Base-by-base conservation (phyloP, 768 basidiomycete species). In the Cystofilobasidium capitatum region DNA sequence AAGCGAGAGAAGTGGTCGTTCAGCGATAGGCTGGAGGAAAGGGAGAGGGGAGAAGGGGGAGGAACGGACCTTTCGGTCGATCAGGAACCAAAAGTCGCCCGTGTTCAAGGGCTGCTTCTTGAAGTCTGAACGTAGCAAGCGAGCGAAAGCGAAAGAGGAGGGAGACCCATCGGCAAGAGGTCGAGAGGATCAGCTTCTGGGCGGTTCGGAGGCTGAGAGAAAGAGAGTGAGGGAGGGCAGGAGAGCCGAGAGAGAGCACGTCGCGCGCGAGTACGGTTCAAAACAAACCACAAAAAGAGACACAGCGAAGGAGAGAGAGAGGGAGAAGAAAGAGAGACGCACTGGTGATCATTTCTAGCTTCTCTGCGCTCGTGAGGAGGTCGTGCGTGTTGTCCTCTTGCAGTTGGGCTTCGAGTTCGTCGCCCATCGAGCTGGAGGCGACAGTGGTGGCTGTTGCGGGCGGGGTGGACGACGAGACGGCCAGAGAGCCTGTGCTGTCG, bases 31-130 rank as follows among this genome's bases (percentile, higher is more conserved):
- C 6, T 1, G 36, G 10, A 33, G 20, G 17, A 26, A 17, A 8
- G 37, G 8, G 26, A 36, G 26, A 14, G 5, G 5, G 33, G 51
- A 33, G 22, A 16, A 9, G 31, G 16, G 31, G 9, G 13, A 7
- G 0, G 47, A 5, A 35, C 58, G 10, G 14, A 69, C 68, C 39
- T 51, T 58, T 47, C 68, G 62, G 26, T 69, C 68, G 22, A 69
- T 24, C 13, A 69, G 58, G 35, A 22, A 69, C 68, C 68, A 69
- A 8, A 36, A 33, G 42, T 64, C 68, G 12, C 58, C 58, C 1
- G 22, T 39, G 57, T 64, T 69, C 22, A 69, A 62, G 20, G 68
- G 68, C 42, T 69, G 62, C 24, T 69, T 69, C 42, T 45, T 59
- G 40, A 69, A 59, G 36, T 69, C 68, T 69, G 36, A 1, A 13